Evolutionary conservation across 2,329 filamentous ascomycete genomes (phyloP).

Genomic region (Aureobasidium sp.): DNA sequence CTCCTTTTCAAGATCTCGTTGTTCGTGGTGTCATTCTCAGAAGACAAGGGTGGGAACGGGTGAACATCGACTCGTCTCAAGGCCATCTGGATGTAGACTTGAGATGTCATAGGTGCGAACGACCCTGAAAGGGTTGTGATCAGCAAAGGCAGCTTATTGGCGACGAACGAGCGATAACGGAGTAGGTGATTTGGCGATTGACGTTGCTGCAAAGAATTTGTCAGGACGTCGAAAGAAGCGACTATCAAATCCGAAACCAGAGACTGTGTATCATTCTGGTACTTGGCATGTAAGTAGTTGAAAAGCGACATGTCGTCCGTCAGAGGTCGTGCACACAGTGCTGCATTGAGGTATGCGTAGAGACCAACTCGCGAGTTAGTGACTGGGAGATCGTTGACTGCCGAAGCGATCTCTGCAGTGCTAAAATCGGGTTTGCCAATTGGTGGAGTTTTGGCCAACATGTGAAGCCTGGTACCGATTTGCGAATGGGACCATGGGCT

Average conservation of each 20-base stretch:
- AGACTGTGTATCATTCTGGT: conserved; percentile 70
- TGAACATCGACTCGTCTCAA: conserved; percentile 58
- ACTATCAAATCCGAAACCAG: conserved; percentile 76
- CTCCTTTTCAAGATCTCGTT: conserved; percentile 56
- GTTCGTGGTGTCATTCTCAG: conserved; percentile 41
- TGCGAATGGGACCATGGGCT: conserved; percentile 26
- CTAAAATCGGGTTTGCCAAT: conserved; percentile 52
- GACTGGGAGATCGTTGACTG: conserved; percentile 51
- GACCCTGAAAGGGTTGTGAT: conserved; percentile 49
- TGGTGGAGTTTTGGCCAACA: conserved; percentile 22
- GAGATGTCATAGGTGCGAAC: conserved; percentile 49
- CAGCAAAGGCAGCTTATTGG: conserved; percentile 60
- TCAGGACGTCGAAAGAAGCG: conserved; percentile 80
- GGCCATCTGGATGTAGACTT: conserved; percentile 57
- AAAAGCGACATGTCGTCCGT: conserved; percentile 73
- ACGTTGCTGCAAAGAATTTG: conserved; percentile 71
- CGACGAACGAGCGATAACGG: conserved; percentile 75
- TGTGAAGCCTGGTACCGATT: conserved; percentile 22
- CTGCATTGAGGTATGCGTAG: conserved; percentile 75
- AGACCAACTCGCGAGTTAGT: conserved; percentile 71
- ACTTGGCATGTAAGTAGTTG: conserved; percentile 74
- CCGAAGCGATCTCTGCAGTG: conserved; percentile 45
- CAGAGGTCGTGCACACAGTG: conserved; percentile 71
- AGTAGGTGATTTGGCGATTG: conserved; percentile 54
- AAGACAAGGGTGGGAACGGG: conserved; percentile 55